Percentiles rank a stretch among this genome's conserved stretches.
These are phyloP conservation scores for Coemansia sp. DNA, from an alignment of 192 early-diverging fungal genomes.

Conservation along the genomic window DNA sequence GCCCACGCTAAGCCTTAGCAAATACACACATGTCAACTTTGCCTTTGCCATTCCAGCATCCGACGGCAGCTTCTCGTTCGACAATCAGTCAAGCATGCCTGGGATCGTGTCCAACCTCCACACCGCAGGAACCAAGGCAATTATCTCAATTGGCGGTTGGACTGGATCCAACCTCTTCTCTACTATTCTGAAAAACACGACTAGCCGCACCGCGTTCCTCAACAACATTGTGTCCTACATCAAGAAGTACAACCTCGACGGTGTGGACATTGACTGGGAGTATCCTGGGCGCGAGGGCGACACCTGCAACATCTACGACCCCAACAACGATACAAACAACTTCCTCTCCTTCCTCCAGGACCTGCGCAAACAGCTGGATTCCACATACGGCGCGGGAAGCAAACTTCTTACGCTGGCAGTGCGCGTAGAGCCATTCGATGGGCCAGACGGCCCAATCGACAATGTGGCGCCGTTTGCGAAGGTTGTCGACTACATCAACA, in stretches of 20 bases:
- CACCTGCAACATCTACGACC: slow-evolving; percentile 56
- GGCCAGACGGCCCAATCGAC: slow-evolving; percentile 42
- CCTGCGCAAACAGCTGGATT: slow-evolving; percentile 55
- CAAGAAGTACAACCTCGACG: slow-evolving; percentile 52
- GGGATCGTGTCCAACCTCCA: slow-evolving; percentile 14
- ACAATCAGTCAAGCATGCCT: slow-evolving; percentile 14
- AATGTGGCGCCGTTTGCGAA: slow-evolving; percentile 59
- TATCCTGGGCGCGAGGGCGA: slow-evolving; percentile 58
- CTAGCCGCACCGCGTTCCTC: slow-evolving; percentile 28
- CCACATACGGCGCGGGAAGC: slow-evolving; percentile 32
- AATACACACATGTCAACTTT: slow-evolving; percentile 61
- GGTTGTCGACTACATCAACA: slow-evolving; percentile 60
- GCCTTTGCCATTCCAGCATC: slow-evolving; percentile 52
- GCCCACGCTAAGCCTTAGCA: slow-evolving; percentile 20
- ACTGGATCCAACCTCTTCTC: slow-evolving; percentile 64
- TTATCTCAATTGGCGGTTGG: slow-evolving; percentile 73
- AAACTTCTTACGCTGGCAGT: slow-evolving; percentile 66
- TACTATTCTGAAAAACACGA: slow-evolving; percentile 43
- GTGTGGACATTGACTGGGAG: slow-evolving; percentile 66
- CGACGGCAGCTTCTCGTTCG: slow-evolving; percentile 19
- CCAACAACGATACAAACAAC: slow-evolving; percentile 60
- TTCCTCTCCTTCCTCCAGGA: slow-evolving; percentile 60
- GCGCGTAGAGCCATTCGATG: slow-evolving; percentile 60
- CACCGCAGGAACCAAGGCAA: slow-evolving; percentile 36
- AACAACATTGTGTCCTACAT: slow-evolving; percentile 42